Evolutionary conservation across 768 basidiomycete genomes (phyloP).

Genomic region (Coprinopsis strossmayeri): DNA sequence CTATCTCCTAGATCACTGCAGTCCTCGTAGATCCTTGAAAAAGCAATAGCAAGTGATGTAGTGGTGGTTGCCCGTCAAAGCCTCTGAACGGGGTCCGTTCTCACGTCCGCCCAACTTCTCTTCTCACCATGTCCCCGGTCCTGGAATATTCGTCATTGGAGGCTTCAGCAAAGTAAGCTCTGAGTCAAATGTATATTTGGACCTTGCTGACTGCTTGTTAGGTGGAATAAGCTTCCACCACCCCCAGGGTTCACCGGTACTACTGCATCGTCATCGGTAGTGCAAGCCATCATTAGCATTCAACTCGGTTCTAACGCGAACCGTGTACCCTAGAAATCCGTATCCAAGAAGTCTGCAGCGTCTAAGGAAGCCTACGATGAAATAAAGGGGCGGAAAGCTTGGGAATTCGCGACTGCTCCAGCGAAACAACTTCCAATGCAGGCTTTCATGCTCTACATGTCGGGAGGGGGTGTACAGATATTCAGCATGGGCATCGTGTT

Average conservation of each 20-base stretch:
- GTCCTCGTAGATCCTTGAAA: too few species aligned
- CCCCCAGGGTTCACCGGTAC: constrained; percentile 57
- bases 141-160: constrained; percentile 14
- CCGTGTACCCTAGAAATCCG: constrained; percentile 30
- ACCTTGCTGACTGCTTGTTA: constrained; percentile 16
- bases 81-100: background rate
- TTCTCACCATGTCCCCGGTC: constrained; percentile 7
- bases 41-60: too few species aligned
- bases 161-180: constrained; percentile 10
- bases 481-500: constrained; percentile 96
- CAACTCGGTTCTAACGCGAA: background rate
- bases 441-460: constrained; percentile 98
- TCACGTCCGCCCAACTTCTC: background rate
- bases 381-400: constrained; percentile 74
- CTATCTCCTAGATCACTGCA: background rate
- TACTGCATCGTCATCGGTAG: constrained; percentile 29
- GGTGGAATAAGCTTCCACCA: constrained; percentile 59
- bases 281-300: constrained; percentile 6
- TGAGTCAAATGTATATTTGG: background rate
- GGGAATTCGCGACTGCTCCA: constrained; percentile 79
- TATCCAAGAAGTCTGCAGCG: constrained; percentile 26
- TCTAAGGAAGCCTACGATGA: constrained; percentile 49
- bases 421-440: constrained; percentile 95
- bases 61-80: background rate
- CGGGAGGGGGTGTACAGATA: constrained; percentile 90